These are phyloP conservation scores for Hericium coralloides DNA, from an alignment of 768 basidiomycete species.

Conservation along the genomic window DNA sequence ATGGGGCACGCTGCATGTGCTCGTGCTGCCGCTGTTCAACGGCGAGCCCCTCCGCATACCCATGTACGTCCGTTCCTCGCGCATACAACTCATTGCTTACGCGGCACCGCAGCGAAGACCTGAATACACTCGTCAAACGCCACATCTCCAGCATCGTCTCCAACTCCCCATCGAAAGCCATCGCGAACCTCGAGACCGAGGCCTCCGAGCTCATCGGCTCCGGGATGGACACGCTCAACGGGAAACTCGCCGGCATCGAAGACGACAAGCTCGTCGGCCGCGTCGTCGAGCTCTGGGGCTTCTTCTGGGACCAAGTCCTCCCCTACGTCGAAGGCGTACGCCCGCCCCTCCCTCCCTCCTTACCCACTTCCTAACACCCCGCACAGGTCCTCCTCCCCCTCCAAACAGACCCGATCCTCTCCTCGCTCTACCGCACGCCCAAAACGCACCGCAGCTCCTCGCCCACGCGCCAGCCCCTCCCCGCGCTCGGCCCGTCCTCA, in stretches of 20 bases:
- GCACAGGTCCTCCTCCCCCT: slow-evolving; percentile 48
- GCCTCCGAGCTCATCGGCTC: slow-evolving; percentile 74
- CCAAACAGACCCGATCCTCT: slow-evolving; percentile 54
- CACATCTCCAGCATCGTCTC: slow-evolving; percentile 73
- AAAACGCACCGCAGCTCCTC: slow-evolving; percentile 38
- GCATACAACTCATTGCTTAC: background rate
- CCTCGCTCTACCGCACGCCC: slow-evolving; percentile 57
- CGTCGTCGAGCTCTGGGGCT: slow-evolving; percentile 84
- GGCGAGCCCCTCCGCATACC: slow-evolving; percentile 79
- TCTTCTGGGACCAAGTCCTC: slow-evolving; percentile 87
- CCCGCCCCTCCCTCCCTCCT: slow-evolving; percentile 26
- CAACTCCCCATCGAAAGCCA: slow-evolving; percentile 62
- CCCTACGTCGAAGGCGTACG: slow-evolving; percentile 81
- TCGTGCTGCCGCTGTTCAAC: slow-evolving; percentile 87
- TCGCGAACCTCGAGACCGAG: slow-evolving; percentile 68
- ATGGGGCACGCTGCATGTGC: slow-evolving; percentile 78
- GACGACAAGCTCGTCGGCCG: slow-evolving; percentile 71
- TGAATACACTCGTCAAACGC: slow-evolving; percentile 72
- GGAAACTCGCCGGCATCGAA: slow-evolving; percentile 67
- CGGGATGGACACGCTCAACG: slow-evolving; percentile 89
- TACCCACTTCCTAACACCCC: background rate
- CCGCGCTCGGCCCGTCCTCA: slow-evolving; percentile 24
- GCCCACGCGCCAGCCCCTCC: slow-evolving; percentile 38
- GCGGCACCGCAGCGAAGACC: slow-evolving; percentile 55
- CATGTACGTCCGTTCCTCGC: slow-evolving; percentile 42